Conservation (phyloP, 2,329 filamentous ascomycete genomes). For the Cercospora citrullina region DNA sequence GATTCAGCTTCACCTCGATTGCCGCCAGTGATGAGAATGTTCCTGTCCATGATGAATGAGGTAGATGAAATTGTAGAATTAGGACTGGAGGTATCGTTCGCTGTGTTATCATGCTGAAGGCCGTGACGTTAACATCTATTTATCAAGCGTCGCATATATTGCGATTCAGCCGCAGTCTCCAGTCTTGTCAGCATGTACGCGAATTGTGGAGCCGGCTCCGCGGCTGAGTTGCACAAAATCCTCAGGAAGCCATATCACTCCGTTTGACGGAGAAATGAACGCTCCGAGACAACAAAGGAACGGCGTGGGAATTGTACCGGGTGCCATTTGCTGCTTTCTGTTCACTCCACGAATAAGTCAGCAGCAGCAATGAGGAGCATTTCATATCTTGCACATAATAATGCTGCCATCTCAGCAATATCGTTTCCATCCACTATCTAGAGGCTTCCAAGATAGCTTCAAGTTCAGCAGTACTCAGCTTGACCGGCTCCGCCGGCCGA, state of each 20-base stretch:
- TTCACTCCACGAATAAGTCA: neutral
- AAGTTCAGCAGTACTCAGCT: conserved; percentile 10
- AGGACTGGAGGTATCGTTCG: neutral
- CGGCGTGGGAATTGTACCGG: neutral
- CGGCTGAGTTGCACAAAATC: neutral
- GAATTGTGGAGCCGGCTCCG: neutral
- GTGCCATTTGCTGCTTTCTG: neutral
- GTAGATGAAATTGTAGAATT: neutral
- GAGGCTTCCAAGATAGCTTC: conserved; percentile 18
- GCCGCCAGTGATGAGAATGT: conserved; percentile 7
- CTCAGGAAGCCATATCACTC: neutral
- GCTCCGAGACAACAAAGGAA: neutral
- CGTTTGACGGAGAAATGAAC: neutral
- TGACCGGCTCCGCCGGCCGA: neutral
- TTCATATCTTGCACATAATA: neutral
- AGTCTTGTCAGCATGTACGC: neutral
- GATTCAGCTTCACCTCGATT: conserved; percentile 3
- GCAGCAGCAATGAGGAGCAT: neutral
- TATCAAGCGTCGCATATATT: neutral
- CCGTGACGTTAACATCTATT: neutral
- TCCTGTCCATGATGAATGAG: neutral
- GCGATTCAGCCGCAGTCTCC: neutral
- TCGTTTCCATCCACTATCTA: neutral
- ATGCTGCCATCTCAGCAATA: neutral
- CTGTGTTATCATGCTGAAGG: neutral